phyloP scores from a whole-genome alignment of 352 stramenopile genomes.

The Phytophthora citrophthora region DNA sequence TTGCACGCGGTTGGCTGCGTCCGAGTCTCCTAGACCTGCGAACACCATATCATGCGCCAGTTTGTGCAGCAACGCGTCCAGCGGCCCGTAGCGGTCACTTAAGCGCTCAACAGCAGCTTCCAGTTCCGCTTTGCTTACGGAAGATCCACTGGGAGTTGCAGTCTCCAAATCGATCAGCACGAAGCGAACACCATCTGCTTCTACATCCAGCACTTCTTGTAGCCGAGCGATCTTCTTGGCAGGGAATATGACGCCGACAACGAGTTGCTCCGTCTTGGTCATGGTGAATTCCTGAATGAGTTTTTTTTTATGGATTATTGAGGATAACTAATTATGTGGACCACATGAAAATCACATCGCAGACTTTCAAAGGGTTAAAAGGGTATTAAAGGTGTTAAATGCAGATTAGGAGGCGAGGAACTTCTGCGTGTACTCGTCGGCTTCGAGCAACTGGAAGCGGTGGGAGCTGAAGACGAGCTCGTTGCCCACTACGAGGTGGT shows the following conservation, averaged over 20 bases:
- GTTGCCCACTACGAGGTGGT: constrained; percentile 63
- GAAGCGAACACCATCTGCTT: constrained; percentile 62
- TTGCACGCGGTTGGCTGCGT: constrained; percentile 48
- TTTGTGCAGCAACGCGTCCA: constrained; percentile 83
- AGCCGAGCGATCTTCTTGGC: constrained; percentile 86
- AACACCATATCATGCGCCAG: constrained; percentile 88
- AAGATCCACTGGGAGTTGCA: constrained; percentile 20
- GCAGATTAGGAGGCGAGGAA: constrained; percentile 62
- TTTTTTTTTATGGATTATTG: constrained; percentile 1
- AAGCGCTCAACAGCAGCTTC: constrained; percentile 33
- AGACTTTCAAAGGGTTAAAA: neutral
- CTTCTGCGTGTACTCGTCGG: constrained; percentile 86
- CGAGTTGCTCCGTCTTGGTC: constrained; percentile 29
- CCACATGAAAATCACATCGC: constrained; percentile 3
- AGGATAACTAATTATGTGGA: neutral
- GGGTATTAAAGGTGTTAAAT: neutral
- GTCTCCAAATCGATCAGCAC: constrained; percentile 78
- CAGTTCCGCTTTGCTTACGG: constrained; percentile 33
- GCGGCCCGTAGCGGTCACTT: constrained; percentile 40
- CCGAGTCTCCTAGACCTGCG: constrained; percentile 51
- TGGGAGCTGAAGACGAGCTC: constrained; percentile 73
- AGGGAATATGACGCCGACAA: constrained; percentile 83
- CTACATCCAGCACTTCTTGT: constrained; percentile 59
- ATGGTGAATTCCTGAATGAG: constrained; percentile 11
- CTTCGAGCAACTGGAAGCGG: constrained; percentile 79